phyloP scores from a whole-genome alignment of 2,329 filamentous ascomycete species.

The Aspergillus udagawae region DNA sequence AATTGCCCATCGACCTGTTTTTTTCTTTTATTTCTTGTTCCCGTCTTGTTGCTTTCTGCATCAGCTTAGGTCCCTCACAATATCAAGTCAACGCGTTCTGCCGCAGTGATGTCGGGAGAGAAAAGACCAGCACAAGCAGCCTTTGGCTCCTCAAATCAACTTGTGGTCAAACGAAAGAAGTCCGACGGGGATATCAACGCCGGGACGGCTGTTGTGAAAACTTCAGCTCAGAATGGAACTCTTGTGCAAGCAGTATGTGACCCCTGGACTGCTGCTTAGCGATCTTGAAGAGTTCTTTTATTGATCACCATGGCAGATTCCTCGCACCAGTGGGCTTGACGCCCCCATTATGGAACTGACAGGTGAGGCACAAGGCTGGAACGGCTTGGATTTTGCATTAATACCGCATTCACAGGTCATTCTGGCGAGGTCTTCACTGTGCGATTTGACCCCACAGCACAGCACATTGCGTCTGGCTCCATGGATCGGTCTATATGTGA shows the following conservation, averaged over 20 bases:
- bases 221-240: slow-evolving; percentile 55
- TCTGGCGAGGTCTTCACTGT: slow-evolving; percentile 84
- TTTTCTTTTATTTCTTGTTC: not conserved
- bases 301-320: slow-evolving; percentile 52
- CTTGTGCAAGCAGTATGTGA: slow-evolving; percentile 62
- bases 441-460: slow-evolving; percentile 83
- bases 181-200: slow-evolving; percentile 57
- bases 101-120: slow-evolving; percentile 70
- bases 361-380: slow-evolving; percentile 43
- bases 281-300: not conserved
- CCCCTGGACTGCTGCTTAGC: not conserved
- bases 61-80: slow-evolving; percentile 2
- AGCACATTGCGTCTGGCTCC: slow-evolving; percentile 86
- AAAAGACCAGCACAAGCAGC: slow-evolving; percentile 87
- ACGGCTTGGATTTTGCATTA: not conserved
- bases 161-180: slow-evolving; percentile 88
- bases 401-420: slow-evolving; percentile 45
- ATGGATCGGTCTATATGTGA: slow-evolving; percentile 89
- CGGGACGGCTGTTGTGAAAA: slow-evolving; percentile 53
- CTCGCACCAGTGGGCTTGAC: slow-evolving; percentile 76
- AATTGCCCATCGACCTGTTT: not conserved
- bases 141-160: slow-evolving; percentile 67
- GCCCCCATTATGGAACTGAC: slow-evolving; percentile 92
- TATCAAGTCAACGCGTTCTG: not conserved
- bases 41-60: not conserved